A percentile compares a stretch with the other conserved stretches of the same genome.
Evolutionary conservation across 2,329 filamentous ascomycete genomes (phyloP).

Genomic region (Dothistroma septosporum): DNA sequence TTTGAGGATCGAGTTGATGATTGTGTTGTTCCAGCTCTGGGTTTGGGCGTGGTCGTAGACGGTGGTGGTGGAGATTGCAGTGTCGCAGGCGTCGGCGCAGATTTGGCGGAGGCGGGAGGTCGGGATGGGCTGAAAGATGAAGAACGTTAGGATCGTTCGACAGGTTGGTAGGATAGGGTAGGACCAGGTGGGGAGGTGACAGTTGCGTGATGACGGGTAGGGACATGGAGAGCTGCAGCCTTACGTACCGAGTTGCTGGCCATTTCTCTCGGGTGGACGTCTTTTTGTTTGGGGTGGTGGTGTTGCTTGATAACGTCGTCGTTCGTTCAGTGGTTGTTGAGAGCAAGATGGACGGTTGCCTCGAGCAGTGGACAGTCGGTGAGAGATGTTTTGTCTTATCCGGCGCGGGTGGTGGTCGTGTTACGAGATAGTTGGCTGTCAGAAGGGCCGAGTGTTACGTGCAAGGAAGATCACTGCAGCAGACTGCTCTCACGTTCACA

Average conservation of each 20-base stretch:
- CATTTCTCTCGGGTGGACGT: constrained; percentile 14
- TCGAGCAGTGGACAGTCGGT: background rate
- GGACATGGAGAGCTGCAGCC: constrained; percentile 1
- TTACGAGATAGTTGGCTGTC: background rate
- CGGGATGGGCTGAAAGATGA: constrained; percentile 63
- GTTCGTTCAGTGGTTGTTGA: background rate
- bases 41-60: constrained; percentile 86
- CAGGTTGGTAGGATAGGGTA: too few relatives aligned
- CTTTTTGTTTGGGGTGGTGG: constrained; percentile 4
- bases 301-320: background rate
- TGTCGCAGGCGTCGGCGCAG: constrained; percentile 77
- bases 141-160: background rate
- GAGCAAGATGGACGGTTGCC: background rate
- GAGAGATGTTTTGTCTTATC: background rate
- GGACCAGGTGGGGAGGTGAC: background rate
- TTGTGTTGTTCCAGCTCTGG: constrained; percentile 81
- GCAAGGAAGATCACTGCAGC: background rate
- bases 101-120: constrained; percentile 78
- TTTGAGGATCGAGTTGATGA: constrained; percentile 80
- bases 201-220: background rate
- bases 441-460: background rate
- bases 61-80: constrained; percentile 67
- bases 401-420: background rate
- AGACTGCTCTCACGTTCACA: background rate
- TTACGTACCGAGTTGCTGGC: constrained; percentile 13